phyloP scores from a whole-genome alignment of 768 basidiomycete genomes.

The Peribolospora kevripleyi region DNA sequence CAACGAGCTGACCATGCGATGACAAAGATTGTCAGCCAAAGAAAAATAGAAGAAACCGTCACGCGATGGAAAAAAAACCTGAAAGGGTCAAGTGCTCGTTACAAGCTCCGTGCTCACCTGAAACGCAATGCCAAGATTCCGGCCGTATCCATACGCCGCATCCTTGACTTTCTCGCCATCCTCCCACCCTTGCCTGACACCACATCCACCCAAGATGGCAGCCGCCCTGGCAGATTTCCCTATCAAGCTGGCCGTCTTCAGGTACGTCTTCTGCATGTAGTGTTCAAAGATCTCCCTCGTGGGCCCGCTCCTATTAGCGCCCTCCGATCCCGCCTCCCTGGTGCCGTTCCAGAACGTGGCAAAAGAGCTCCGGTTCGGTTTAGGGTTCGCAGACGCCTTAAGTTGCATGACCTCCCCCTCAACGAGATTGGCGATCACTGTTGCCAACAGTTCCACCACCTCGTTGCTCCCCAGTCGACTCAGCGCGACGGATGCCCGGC shows the following conservation, averaged over 20 bases:
- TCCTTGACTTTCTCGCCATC: constrained; percentile 69
- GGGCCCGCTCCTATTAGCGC: constrained; percentile 4
- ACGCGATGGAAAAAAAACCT: neutral
- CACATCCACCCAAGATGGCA: constrained; percentile 63
- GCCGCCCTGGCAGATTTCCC: constrained; percentile 65
- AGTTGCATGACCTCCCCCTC: constrained; percentile 77
- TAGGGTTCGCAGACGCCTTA: constrained; percentile 20
- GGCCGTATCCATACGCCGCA: constrained; percentile 68
- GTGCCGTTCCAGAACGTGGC: constrained; percentile 1
- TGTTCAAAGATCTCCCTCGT: constrained; percentile 24
- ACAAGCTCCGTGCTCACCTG: constrained; percentile 35
- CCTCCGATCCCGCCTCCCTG: neutral
- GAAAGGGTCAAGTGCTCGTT: neutral
- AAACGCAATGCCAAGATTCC: constrained; percentile 83
- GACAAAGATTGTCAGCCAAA: neutral
- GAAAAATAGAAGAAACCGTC: neutral
- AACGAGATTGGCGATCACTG: constrained; percentile 82
- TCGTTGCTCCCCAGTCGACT: constrained; percentile 64
- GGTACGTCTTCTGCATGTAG: constrained; percentile 77
- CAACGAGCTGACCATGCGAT: constrained; percentile 42
- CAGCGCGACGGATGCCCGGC: constrained; percentile 64
- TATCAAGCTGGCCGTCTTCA: constrained; percentile 76
- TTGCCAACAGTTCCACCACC: constrained; percentile 77
- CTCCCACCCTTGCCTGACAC: constrained; percentile 16
- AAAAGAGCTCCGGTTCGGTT: neutral